Conservation (phyloP, 306 rosid genomes). For the Quercus glauca region DNA sequence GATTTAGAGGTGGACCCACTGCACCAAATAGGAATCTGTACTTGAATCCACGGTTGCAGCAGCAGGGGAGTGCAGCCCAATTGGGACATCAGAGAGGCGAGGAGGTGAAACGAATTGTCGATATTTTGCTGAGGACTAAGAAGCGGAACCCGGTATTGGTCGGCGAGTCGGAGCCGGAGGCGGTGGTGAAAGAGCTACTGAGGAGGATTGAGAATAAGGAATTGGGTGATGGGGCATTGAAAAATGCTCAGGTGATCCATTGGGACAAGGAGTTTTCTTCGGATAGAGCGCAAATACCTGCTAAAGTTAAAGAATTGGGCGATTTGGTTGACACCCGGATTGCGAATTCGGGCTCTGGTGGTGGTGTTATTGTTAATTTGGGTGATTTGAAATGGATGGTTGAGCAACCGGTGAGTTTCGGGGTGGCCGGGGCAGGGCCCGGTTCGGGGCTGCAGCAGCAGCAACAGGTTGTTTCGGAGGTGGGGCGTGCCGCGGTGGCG, state of each 20-base stretch:
- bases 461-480: constrained; percentile 64
- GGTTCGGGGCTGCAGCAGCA: constrained; percentile 39
- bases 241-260: constrained; percentile 54
- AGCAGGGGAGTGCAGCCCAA: constrained; percentile 46
- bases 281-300: constrained; percentile 49
- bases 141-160: constrained; percentile 91
- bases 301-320: constrained; percentile 56
- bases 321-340: constrained; percentile 58
- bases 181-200: constrained; percentile 61
- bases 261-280: constrained; percentile 72
- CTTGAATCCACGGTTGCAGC: constrained; percentile 78
- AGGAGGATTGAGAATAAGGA: constrained; percentile 70
- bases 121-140: constrained; percentile 55
- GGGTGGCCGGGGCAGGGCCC: constrained; percentile 35
- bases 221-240: constrained; percentile 49
- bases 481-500: constrained; percentile 64
- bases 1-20: constrained; percentile 65
- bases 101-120: constrained; percentile 64
- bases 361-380: constrained; percentile 64
- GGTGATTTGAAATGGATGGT: constrained; percentile 97
- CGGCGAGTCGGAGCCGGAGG: constrained; percentile 89
- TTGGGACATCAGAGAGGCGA: constrained; percentile 55
- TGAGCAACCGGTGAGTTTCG: constrained; percentile 59
- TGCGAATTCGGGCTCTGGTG: constrained; percentile 23
- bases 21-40: constrained; percentile 56